Percentiles rank a stretch among this genome's conserved stretches.
These are phyloP conservation scores for Takashimella tepidaria DNA, from an alignment of 1,284 basidiomycete species.

Conservation along the genomic window DNA sequence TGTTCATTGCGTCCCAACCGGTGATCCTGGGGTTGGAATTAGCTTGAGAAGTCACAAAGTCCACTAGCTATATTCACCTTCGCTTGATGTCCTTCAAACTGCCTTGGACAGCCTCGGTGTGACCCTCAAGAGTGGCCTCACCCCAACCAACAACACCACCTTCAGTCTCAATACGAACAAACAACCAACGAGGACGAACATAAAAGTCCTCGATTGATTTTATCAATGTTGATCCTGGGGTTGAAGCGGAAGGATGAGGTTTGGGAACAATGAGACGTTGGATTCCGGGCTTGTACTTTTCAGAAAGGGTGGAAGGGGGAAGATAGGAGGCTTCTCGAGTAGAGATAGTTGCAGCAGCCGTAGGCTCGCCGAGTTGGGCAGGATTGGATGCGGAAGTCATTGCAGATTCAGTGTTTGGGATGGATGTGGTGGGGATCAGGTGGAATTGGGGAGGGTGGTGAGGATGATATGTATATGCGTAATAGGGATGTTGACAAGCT, in stretches of 20 bases:
- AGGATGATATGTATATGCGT: not conserved
- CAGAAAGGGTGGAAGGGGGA: slow-evolving; percentile 36
- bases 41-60: not conserved
- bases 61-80: slow-evolving; percentile 44
- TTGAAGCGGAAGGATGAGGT: slow-evolving; percentile 25
- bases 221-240: slow-evolving; percentile 27
- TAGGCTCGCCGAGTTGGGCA: slow-evolving; percentile 17
- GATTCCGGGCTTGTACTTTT: slow-evolving; percentile 36
- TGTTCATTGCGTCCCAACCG: slow-evolving; percentile 64
- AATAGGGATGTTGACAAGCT: not conserved
- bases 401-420: no score
- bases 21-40: slow-evolving; percentile 19
- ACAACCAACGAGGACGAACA: slow-evolving; percentile 68
- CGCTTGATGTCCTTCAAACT: slow-evolving; percentile 59
- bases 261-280: slow-evolving; percentile 20
- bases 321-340: slow-evolving; percentile 33
- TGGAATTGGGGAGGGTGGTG: not conserved
- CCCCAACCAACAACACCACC: slow-evolving; percentile 65
- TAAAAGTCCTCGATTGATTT: slow-evolving; percentile 55
- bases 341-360: slow-evolving; percentile 24
- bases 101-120: slow-evolving; percentile 72
- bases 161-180: slow-evolving; percentile 65
- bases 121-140: slow-evolving; percentile 47
- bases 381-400: not conserved
- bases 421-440: not conserved